Evolutionary conservation across 169 alveolate species (phyloP).

Genomic region (Eimeria brunetti): DNA sequence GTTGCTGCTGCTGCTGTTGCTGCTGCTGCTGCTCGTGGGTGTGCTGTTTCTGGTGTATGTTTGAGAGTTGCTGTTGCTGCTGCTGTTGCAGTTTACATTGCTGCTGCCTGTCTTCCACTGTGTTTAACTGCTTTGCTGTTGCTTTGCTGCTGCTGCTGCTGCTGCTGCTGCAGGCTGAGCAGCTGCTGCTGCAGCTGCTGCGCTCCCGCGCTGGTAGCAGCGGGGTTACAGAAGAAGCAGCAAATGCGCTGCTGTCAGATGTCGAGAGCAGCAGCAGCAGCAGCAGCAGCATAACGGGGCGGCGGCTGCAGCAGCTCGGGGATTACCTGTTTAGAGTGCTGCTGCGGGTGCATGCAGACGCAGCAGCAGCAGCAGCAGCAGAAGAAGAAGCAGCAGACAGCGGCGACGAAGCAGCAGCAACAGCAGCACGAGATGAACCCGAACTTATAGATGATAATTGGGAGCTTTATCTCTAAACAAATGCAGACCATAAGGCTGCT

Average conservation of each 20-base stretch:
- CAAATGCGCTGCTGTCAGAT: not conserved
- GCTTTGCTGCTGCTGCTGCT: no score
- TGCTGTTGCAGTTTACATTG: not conserved
- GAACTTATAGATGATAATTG: not conserved
- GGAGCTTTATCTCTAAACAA: not conserved
- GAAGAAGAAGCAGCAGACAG: not conserved
- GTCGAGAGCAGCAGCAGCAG: not conserved
- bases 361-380: not conserved
- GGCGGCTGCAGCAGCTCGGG: conserved; percentile 66
- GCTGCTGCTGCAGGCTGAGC: not conserved
- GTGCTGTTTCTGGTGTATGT: not conserved
- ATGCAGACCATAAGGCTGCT: not conserved
- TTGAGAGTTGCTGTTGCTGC: not conserved
- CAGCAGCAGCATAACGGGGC: not conserved
- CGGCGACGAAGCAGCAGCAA: not conserved
- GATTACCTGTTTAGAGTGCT: conserved; percentile 44
- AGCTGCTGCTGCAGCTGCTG: conserved; percentile 28
- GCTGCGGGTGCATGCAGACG: conserved; percentile 49
- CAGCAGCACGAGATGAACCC: not conserved
- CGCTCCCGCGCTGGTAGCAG: conserved; percentile 1
- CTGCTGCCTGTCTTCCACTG: not conserved
- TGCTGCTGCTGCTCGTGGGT: not conserved
- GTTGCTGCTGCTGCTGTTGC: no score
- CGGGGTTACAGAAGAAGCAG: not conserved
- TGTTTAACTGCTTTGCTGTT: no score